These are phyloP conservation scores for Nematocida sp. DNA, from an alignment of 371 early-diverging fungal species.

Conservation along the genomic window DNA sequence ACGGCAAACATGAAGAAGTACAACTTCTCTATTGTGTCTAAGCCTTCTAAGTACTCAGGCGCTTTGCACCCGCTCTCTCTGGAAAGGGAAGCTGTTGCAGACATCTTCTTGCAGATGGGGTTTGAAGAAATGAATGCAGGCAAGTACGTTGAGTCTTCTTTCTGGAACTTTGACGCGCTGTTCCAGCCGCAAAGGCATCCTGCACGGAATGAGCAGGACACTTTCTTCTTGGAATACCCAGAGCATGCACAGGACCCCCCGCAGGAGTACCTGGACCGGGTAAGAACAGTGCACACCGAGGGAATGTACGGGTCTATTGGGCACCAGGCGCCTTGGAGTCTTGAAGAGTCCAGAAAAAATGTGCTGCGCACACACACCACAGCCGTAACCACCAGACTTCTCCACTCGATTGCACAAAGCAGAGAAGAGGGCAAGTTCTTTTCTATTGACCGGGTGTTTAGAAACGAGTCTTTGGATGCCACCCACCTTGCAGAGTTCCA, in stretches of 20 bases:
- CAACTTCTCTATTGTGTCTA: slow-evolving; percentile 85
- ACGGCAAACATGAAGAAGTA: slow-evolving; percentile 88
- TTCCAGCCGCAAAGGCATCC: slow-evolving; percentile 99
- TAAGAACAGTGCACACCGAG: slow-evolving; percentile 78
- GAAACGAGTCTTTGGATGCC: slow-evolving; percentile 96
- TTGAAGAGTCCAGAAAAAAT: slow-evolving; percentile 84
- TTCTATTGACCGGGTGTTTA: slow-evolving; percentile 97
- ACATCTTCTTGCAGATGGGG: slow-evolving; percentile 94
- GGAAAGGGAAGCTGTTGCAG: slow-evolving; percentile 93
- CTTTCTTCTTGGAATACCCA: slow-evolving; percentile 80
- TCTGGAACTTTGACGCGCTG: slow-evolving; percentile 99
- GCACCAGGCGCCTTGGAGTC: slow-evolving; percentile 81
- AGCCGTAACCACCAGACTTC: slow-evolving; percentile 81
- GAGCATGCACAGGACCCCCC: slow-evolving; percentile 70
- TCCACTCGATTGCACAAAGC: slow-evolving; percentile 76
- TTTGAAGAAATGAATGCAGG: slow-evolving; percentile 98
- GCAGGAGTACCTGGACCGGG: slow-evolving; percentile 76
- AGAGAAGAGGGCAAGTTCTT: slow-evolving; percentile 74
- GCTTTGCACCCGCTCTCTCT: slow-evolving; percentile 96
- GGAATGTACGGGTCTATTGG: slow-evolving; percentile 95
- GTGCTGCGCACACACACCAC: slow-evolving; percentile 97
- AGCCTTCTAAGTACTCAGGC: slow-evolving; percentile 72
- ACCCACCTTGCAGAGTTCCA: slow-evolving; percentile 99
- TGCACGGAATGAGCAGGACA: slow-evolving; percentile 95
- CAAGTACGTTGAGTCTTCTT: slow-evolving; percentile 91